Evolutionary conservation across 2,329 filamentous ascomycete species (phyloP).

Genomic region (Aspergillus glaucus): DNA sequence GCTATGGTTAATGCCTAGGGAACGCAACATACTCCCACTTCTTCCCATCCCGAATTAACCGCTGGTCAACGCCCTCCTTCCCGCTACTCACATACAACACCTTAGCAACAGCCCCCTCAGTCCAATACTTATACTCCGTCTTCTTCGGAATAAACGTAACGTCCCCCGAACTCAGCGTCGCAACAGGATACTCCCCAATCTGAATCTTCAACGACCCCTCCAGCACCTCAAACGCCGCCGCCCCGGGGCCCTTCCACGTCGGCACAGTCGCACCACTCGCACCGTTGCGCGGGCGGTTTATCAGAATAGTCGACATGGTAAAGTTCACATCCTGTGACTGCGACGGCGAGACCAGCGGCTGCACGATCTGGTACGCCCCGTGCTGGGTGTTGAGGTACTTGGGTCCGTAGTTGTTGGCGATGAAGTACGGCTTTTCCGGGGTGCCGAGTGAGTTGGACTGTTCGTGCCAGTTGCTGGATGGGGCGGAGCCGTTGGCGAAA

Average conservation of each 20-base stretch:
- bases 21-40: slow-evolving; percentile 15
- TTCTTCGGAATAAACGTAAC: slow-evolving; percentile 34
- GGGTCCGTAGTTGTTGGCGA: slow-evolving; percentile 43
- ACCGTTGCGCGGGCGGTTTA: slow-evolving; percentile 25
- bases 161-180: slow-evolving; percentile 30
- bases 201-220: slow-evolving; percentile 31
- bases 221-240: slow-evolving; percentile 35
- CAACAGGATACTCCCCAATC: slow-evolving; percentile 24
- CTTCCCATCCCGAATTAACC: slow-evolving; percentile 11
- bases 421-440: slow-evolving; percentile 33
- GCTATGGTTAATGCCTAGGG: slow-evolving; percentile 7
- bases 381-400: slow-evolving; percentile 38
- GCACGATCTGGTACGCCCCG: slow-evolving; percentile 39
- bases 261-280: slow-evolving; percentile 16
- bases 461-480: slow-evolving; percentile 34
- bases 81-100: slow-evolving; percentile 17
- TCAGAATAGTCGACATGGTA: slow-evolving; percentile 40
- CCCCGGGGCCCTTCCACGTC: slow-evolving; percentile 21
- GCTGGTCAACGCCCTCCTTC: slow-evolving; percentile 13
- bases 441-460: slow-evolving; percentile 31
- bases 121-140: slow-evolving; percentile 30
- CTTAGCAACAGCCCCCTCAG: slow-evolving; percentile 18
- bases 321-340: slow-evolving; percentile 37
- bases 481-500: slow-evolving; percentile 38
- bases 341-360: slow-evolving; percentile 37